These are phyloP conservation scores for Acanthamoeba castellanii DNA, from an alignment of 208 protist species.

Conservation along the genomic window DNA sequence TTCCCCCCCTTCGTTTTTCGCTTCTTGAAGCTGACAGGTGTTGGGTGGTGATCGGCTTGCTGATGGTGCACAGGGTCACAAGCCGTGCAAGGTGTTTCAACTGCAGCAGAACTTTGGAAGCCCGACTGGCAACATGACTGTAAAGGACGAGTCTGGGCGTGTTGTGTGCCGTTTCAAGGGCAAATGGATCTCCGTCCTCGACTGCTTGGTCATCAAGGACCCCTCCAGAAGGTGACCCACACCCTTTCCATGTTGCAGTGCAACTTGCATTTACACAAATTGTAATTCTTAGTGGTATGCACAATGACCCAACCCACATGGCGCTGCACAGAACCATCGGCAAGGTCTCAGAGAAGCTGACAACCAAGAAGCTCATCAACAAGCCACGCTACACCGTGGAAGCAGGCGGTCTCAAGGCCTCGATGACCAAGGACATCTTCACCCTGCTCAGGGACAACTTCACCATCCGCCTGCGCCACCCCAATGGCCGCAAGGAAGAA, in stretches of 20 bases:
- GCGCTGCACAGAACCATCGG: background rate
- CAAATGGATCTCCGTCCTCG: background rate
- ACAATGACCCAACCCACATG: too few species aligned
- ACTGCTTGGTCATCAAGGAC: background rate
- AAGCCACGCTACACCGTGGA: background rate
- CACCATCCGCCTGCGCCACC: background rate
- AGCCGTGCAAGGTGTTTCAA: background rate
- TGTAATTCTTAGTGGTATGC: too few species aligned
- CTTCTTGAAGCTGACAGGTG: too few species aligned
- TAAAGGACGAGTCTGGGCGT: background rate
- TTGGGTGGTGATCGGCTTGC: too few species aligned
- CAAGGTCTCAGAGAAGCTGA: background rate
- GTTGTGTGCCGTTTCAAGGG: background rate
- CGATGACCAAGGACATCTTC: background rate
- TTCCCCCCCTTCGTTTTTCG: too few species aligned
- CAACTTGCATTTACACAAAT: too few species aligned
- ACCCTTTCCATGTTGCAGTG: too few species aligned
- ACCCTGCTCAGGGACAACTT: constrained; percentile 11
- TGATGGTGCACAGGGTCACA: too few species aligned
- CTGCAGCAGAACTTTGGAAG: constrained; percentile 4
- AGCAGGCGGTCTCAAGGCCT: background rate
- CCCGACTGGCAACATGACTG: constrained; percentile 26
- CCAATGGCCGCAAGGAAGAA: background rate
- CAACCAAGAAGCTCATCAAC: constrained; percentile 31
- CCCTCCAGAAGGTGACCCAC: too few species aligned